Evolutionary conservation across 306 rosid species (phyloP), one percentile per base, ranked within the genome.

Genomic region (barrel medic (Medicago truncatula)): DNA sequence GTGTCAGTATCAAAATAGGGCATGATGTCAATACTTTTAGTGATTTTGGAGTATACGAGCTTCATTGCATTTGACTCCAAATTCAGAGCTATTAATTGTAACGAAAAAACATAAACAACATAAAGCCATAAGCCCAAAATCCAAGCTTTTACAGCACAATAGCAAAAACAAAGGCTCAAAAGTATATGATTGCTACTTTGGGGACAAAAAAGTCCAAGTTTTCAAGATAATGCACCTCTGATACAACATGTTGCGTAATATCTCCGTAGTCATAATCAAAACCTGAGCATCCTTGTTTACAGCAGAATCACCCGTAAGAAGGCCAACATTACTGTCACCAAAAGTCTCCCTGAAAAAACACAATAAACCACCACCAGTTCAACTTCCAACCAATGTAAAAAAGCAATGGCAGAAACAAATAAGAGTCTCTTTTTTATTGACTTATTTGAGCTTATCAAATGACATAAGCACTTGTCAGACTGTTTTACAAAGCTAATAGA

Each of bases 191-290:
- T 76, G 31, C 63, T 38, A 38, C 71, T 46, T 65, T 60, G 54
- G 9, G 12, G 18, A 62, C 4, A 36, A 12, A 84, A 64, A 63
- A 18, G 61, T 46, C 41, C 44, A 9, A 64, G 9, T 74, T 70
- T 15, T 50, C 9, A 57, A 63, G 16, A 63, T 12, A 82, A 70
- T 41, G 60, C 80, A 95, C 98, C 97, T 95, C 89, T 89, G 97
- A 80, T 92, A 95, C 80, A 95, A 82, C 97, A 95, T 95, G 88
- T 95, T 95, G 52, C 97, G 97, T 80, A 95, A 90, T 74, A 95
- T 95, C 89, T 95, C 97, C 0, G 98, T 92, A 11, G 98, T 95
- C 98, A 95, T 95, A 75, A 95, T 89, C 84, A 95, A 82, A 83
- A 95, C 86, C 86, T 71, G 92, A 69, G 97, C 98, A 57, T 95